Evolutionary conservation across 805 yeast genomes (phyloP), one percentile per base, ranked within the genome.

Genomic region (Starmerella apis): DNA sequence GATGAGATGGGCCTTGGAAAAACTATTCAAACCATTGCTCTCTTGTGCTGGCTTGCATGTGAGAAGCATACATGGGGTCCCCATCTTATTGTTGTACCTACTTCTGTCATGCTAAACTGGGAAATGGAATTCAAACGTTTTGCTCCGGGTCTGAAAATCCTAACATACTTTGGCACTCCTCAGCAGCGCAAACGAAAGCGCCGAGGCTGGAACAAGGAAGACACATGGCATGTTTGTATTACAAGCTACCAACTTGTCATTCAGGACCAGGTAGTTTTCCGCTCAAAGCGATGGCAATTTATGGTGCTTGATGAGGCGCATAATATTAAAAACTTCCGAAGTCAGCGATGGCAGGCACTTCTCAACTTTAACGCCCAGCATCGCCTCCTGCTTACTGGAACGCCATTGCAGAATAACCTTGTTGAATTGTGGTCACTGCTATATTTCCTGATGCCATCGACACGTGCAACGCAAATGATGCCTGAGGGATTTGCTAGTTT

Each of bases 221-320:
- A 90, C 63, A 78, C 95, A 0, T 92, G 94, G 72, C 97, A 92
- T 65, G 92, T 92, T 13, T 90, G 97, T 63, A 90, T 92, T 55
- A 94, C 97, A 0, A 90, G 97, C 0, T 92, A 92, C 63, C 99
- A 92, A 65, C 73, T 92, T 43, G 96, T 94, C n/a, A 88, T 92
- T 10, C 97, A 92, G 62, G 99, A 92, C 66, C 96, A 90, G 56
- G 87, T 83, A 53, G 85, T 94, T 0, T 92, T 92, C 67, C 79
- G 88, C 59, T 75, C 98, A 63, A 85, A 90, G 62, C 79, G 76
- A 59, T 92, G 99, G 99, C 82, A 81, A 61, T 92, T 90, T 65
- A 86, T 92, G 96, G 87, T 92, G 59, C 71, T 88, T 50, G 99
- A 92, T 68, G 99, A 92, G 63, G 99, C 99, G 0, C 99, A 92